Percentiles rank a stretch among this genome's conserved stretches.
Evolutionary conservation across 495 filamentous ascomycete genomes (phyloP).

Genomic region (Hypoxylon rickii): DNA sequence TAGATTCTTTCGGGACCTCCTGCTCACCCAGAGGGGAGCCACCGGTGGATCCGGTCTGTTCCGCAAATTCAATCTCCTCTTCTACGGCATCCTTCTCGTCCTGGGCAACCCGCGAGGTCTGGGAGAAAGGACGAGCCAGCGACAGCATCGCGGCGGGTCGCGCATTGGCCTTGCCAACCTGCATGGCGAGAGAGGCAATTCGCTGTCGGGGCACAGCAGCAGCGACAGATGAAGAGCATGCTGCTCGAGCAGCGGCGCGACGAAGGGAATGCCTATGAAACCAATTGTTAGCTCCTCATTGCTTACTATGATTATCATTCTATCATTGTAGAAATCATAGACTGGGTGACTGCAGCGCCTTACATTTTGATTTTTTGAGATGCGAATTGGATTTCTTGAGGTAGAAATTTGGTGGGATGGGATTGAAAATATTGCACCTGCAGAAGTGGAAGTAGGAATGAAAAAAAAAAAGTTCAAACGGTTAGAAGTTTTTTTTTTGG

Average conservation of each 20-base stretch:
- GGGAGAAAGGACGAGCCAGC: conserved; percentile 45
- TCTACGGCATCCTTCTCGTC: conserved; percentile 19
- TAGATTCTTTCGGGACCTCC: background rate
- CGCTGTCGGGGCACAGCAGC: conserved; percentile 48
- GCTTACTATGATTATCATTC: too few species aligned
- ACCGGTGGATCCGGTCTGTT: background rate
- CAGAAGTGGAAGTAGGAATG: too few species aligned
- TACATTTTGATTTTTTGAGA: conserved; percentile 4
- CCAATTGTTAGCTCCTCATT: conserved; percentile 19
- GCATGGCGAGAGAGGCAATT: conserved; percentile 36
- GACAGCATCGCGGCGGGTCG: conserved; percentile 26
- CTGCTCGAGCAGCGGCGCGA: conserved; percentile 60
- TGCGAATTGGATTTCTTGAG: background rate
- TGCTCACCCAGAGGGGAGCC: background rate
- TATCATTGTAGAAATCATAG: too few species aligned
- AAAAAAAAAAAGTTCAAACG: too few species aligned
- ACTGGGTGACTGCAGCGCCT: background rate
- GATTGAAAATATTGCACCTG: too few species aligned
- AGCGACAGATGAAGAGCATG: conserved; percentile 53
- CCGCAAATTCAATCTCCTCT: background rate
- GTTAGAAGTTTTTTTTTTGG: too few species aligned
- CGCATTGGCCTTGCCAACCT: conserved; percentile 29
- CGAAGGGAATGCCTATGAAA: conserved; percentile 58
- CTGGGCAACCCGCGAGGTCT: conserved; percentile 30
- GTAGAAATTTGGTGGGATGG: background rate